phyloP scores from a whole-genome alignment of 78 protist genomes.

The Dictyostelium purpureum region DNA sequence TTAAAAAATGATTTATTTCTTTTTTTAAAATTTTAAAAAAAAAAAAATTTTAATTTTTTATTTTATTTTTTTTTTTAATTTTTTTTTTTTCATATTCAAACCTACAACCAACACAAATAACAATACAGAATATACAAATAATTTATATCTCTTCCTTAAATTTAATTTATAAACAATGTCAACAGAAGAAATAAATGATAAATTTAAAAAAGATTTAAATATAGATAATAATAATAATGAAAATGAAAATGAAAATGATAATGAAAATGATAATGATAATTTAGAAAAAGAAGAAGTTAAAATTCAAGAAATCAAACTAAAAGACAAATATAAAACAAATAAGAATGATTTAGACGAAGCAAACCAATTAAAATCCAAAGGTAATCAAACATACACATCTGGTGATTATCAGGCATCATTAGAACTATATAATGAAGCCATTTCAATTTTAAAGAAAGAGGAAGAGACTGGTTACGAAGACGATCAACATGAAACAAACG shows the following conservation, averaged over 20 bases:
- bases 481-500: neutral
- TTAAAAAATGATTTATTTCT: too few species aligned
- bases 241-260: neutral
- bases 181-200: neutral
- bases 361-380: conserved; percentile 35
- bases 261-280: neutral
- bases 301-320: conserved; percentile 7
- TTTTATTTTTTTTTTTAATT: too few species aligned
- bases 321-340: conserved; percentile 39
- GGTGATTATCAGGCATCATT: conserved; percentile 41
- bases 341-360: conserved; percentile 35
- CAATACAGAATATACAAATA: too few species aligned
- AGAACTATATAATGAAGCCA: conserved; percentile 51
- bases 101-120: too few species aligned
- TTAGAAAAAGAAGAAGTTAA: neutral
- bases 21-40: too few species aligned
- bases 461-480: neutral
- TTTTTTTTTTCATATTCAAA: too few species aligned
- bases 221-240: neutral
- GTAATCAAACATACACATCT: conserved; percentile 38
- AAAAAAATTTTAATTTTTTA: too few species aligned
- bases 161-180: too few species aligned
- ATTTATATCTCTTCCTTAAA: too few species aligned
- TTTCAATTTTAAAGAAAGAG: conserved; percentile 6
- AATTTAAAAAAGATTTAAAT: neutral